Evolutionary conservation across 306 rosid genomes (phyloP).

Genomic region (Abrus pulchellus): DNA sequence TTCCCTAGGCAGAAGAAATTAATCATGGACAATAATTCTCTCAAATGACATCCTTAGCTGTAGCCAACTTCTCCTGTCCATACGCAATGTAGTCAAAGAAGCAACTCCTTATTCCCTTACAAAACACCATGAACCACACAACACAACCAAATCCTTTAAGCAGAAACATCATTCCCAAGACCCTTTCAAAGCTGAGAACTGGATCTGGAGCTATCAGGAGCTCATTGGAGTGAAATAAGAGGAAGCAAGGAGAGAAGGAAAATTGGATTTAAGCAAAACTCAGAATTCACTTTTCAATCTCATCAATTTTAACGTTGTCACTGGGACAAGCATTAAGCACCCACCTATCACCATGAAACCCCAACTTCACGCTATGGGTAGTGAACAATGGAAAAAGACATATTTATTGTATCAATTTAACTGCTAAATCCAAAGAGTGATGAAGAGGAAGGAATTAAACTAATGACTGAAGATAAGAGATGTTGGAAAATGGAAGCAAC

Average conservation of each 20-base stretch:
- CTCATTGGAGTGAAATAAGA: conserved; percentile 15
- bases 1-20: conserved; percentile 9
- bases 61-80: conserved; percentile 77
- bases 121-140: conserved; percentile 11
- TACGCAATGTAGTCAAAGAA: conserved; percentile 43
- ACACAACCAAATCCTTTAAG: conserved; percentile 24
- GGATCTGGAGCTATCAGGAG: conserved; percentile 23
- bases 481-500: conserved; percentile 5
- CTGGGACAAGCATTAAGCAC: conserved; percentile 42
- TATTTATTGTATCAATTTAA: not conserved
- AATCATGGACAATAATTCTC: conserved; percentile 53
- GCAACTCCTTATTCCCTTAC: conserved; percentile 48
- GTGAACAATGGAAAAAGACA: conserved; percentile 31
- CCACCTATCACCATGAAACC: conserved; percentile 51
- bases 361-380: conserved; percentile 64
- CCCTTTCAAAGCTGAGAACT: conserved; percentile 1
- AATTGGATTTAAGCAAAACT: conserved; percentile 42
- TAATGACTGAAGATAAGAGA: conserved; percentile 14
- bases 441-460: not conserved
- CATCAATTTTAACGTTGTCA: conserved; percentile 35
- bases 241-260: conserved; percentile 30
- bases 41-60: conserved; percentile 76
- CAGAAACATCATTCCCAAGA: not conserved
- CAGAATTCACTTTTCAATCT: conserved; percentile 61
- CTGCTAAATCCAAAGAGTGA: not conserved